Evolutionary conservation across 306 rosid species (phyloP).

Genomic region (Quercus wislizeni): DNA sequence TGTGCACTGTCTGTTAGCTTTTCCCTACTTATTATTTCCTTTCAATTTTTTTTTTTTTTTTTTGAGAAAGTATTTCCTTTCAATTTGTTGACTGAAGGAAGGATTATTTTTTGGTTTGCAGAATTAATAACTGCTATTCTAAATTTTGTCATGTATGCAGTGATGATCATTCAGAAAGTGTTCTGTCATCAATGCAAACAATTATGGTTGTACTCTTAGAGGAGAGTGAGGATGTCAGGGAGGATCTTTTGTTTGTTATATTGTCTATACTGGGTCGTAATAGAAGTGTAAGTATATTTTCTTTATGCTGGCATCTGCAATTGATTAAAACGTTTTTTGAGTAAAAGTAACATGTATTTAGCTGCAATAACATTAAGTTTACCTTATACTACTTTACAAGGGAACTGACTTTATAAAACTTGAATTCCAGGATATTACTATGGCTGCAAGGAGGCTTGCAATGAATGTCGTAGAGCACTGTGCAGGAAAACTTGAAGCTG

Average conservation of each 20-base stretch:
- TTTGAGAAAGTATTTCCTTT: not conserved
- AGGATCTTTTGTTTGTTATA: constrained; percentile 63
- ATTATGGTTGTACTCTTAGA: constrained; percentile 89
- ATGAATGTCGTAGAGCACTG: constrained; percentile 89
- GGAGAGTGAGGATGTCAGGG: constrained; percentile 90
- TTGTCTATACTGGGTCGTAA: constrained; percentile 76
- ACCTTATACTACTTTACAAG: not conserved
- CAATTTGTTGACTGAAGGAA: constrained; percentile 11
- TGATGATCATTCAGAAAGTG: constrained; percentile 94
- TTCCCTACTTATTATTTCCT: not conserved
- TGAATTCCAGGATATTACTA: constrained; percentile 65
- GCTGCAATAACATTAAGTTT: not conserved
- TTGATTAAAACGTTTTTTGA: not conserved
- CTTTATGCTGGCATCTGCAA: constrained; percentile 23
- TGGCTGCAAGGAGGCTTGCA: constrained; percentile 95
- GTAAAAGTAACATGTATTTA: not conserved
- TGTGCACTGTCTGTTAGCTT: constrained; percentile 10
- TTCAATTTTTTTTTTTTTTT: not conserved
- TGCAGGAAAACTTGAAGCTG: constrained; percentile 84
- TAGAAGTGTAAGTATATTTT: constrained; percentile 60
- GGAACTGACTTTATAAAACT: constrained; percentile 14
- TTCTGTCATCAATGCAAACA: constrained; percentile 89
- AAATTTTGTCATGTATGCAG: constrained; percentile 48
- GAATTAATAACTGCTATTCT: constrained; percentile 10
- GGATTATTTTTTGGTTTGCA: not conserved